Conservation (phyloP, 1,284 basidiomycete genomes). For the Sporisorium graminicola region DNA sequence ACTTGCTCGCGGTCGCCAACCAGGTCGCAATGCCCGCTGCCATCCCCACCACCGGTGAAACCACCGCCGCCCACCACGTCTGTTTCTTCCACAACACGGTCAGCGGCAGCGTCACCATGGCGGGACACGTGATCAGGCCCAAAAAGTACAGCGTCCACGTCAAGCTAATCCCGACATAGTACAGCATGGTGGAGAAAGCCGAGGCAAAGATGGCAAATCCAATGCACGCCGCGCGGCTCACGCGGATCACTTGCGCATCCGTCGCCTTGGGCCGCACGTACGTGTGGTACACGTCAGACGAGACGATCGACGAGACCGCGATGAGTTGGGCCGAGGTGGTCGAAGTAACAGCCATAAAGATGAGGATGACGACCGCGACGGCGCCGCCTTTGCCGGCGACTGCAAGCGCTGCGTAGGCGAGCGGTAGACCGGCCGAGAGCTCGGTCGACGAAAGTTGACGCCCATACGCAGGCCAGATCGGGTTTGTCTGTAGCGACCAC, state of each 20-base stretch:
- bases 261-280: slow-evolving; percentile 54
- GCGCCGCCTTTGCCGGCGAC: slow-evolving; percentile 61
- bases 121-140: slow-evolving; percentile 61
- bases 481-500: slow-evolving; percentile 47
- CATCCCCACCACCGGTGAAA: slow-evolving; percentile 59
- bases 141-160: slow-evolving; percentile 67
- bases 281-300: slow-evolving; percentile 59
- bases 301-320: slow-evolving; percentile 59
- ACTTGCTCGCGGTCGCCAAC: slow-evolving; percentile 54
- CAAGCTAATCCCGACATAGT: slow-evolving; percentile 55
- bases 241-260: slow-evolving; percentile 52
- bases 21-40: slow-evolving; percentile 60
- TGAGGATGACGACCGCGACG: slow-evolving; percentile 60
- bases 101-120: slow-evolving; percentile 55
- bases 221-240: slow-evolving; percentile 50
- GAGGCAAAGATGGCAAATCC: slow-evolving; percentile 59
- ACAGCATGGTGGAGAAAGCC: slow-evolving; percentile 50
- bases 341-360: slow-evolving; percentile 62
- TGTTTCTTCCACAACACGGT: slow-evolving; percentile 65
- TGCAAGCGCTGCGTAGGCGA: slow-evolving; percentile 57
- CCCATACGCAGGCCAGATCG: slow-evolving; percentile 60
- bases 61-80: slow-evolving; percentile 50
- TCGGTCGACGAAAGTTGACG: slow-evolving; percentile 43
- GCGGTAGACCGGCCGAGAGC: slow-evolving; percentile 49
- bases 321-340: slow-evolving; percentile 62